These are phyloP conservation scores for Tylopilus cervinicoccineus DNA, from an alignment of 768 basidiomycete species.

Conservation along the genomic window DNA sequence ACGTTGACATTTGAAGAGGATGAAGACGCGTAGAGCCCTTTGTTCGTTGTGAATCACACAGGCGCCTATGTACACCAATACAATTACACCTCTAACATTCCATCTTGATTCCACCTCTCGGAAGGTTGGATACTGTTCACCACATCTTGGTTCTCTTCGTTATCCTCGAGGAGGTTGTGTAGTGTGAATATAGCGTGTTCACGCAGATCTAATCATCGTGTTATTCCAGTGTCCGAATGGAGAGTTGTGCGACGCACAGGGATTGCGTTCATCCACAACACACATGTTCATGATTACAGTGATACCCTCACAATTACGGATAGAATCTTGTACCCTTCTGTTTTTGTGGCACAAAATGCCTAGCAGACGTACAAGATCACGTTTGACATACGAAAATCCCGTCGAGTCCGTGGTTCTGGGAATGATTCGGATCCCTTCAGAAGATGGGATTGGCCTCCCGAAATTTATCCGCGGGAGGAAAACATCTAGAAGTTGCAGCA, in stretches of 20 bases:
- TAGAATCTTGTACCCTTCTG: conserved; percentile 68
- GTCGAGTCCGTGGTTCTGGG: conserved; percentile 36
- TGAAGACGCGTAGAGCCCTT: conserved; percentile 39
- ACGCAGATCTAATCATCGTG: conserved; percentile 53
- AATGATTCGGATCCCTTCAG: conserved; percentile 8
- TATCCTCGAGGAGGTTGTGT: conserved; percentile 71
- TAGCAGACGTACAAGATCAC: conserved; percentile 86
- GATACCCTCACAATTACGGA: conserved; percentile 69
- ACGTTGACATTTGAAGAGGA: conserved; percentile 57
- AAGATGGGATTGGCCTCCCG: conserved; percentile 49
- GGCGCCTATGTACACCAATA: conserved; percentile 25
- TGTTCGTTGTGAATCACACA: conserved; percentile 1
- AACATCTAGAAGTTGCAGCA: conserved; percentile 69
- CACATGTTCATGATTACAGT: conserved; percentile 84
- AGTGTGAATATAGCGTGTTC: conserved; percentile 90
- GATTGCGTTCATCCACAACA: conserved; percentile 87
- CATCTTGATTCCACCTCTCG: conserved; percentile 54
- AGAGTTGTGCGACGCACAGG: conserved; percentile 57
- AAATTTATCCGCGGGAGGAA: conserved; percentile 86
- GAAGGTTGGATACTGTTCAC: conserved; percentile 70
- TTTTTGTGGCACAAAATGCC: conserved; percentile 68
- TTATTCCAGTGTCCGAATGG: conserved; percentile 4
- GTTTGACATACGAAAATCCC: conserved; percentile 82
- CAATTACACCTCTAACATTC: conserved; percentile 39
- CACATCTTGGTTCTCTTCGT: conserved; percentile 74